Evolutionary conservation across 2,329 filamentous ascomycete species (phyloP).

Genomic region (Ophiostoma ulmi): DNA sequence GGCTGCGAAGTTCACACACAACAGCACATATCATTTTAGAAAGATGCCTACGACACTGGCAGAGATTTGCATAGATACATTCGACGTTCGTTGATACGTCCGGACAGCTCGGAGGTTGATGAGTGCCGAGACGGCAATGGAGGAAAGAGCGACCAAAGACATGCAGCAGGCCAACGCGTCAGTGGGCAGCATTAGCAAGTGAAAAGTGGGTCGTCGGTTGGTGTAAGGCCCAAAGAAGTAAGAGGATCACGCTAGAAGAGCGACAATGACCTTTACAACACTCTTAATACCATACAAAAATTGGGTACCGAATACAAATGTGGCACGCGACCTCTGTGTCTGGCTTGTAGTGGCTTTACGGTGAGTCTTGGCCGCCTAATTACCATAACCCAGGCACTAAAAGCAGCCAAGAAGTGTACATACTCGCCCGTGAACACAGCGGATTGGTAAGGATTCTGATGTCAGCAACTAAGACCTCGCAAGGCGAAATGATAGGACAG

Average conservation of each 20-base stretch:
- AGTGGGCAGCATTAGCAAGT: not conserved
- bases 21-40: not conserved
- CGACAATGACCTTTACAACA: not conserved
- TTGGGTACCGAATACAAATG: not conserved
- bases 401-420: not conserved
- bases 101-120: constrained; percentile 4
- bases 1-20: not conserved
- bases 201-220: not conserved
- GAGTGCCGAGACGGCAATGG: not conserved
- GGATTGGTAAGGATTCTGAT: not conserved
- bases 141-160: too few relatives aligned
- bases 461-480: not conserved
- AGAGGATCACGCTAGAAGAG: not conserved
- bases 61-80: not conserved
- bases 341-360: not conserved
- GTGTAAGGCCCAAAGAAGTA: not conserved
- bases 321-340: not conserved
- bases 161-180: not conserved
- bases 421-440: not conserved
- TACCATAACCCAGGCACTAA: not conserved
- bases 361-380: not conserved
- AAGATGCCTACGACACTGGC: not conserved
- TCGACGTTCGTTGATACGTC: not conserved
- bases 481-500: too few relatives aligned
- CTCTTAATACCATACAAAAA: not conserved